Percentiles rank a stretch among this genome's conserved stretches.
Conservation (phyloP, 176 grass and related monocot genomes). For the Rhipidocladum racemiflorum region DNA sequence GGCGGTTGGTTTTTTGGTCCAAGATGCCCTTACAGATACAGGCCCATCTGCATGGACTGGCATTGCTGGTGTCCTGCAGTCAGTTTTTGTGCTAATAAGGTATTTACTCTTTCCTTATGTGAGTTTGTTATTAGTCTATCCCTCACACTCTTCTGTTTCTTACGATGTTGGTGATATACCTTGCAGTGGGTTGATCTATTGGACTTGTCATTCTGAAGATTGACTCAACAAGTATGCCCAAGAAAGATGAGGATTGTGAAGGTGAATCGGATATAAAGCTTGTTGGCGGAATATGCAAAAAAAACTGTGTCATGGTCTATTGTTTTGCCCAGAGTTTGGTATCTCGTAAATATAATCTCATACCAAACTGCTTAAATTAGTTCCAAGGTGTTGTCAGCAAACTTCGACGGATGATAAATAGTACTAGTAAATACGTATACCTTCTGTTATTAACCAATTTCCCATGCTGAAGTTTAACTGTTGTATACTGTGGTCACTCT, state of each 20-base stretch:
- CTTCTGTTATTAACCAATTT: no score
- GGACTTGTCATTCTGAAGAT: conserved; percentile 77
- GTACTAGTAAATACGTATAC: neutral
- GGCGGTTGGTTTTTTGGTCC: conserved; percentile 61
- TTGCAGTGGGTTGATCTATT: conserved; percentile 79
- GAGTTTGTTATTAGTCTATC: neutral
- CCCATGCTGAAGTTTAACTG: no score
- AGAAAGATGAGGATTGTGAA: conserved; percentile 14
- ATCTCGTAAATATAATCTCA: conserved; percentile 16
- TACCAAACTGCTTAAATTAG: neutral
- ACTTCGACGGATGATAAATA: neutral
- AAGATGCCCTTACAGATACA: conserved; percentile 67
- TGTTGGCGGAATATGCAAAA: neutral
- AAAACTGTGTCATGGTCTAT: neutral
- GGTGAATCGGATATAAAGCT: neutral
- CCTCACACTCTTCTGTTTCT: neutral
- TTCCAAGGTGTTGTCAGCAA: neutral
- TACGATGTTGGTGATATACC: neutral
- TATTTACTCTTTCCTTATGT: conserved; percentile 20
- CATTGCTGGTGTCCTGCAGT: conserved; percentile 67
- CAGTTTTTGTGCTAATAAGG: conserved; percentile 78
- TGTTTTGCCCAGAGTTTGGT: neutral
- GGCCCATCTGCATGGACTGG: conserved; percentile 78
- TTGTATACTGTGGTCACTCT: no score
- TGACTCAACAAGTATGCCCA: conserved; percentile 18